Evolutionary conservation across 1,139 yeast species (phyloP).

Genomic region (Zygoascus sp.): DNA sequence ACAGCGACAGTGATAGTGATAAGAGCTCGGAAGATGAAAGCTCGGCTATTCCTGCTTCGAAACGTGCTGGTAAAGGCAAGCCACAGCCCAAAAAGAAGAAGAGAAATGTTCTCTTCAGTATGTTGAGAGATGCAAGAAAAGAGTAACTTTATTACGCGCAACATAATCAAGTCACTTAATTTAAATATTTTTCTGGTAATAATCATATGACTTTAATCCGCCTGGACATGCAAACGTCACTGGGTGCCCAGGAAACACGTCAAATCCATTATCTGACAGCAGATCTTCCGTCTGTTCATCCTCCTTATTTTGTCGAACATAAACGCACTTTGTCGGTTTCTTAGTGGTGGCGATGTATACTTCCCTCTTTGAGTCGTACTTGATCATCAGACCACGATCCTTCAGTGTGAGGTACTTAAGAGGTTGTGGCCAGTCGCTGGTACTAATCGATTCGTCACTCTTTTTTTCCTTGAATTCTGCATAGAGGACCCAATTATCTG

Average conservation of each 20-base stretch:
- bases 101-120: conserved; percentile 17
- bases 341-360: conserved; percentile 27
- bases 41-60: conserved; percentile 14
- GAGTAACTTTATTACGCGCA: not conserved
- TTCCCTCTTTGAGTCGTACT: conserved; percentile 15
- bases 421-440: conserved; percentile 55
- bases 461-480: conserved; percentile 8
- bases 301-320: conserved; percentile 21
- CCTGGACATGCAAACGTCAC: not conserved
- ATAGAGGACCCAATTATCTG: conserved; percentile 10
- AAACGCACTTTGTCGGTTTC: conserved; percentile 44
- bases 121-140: conserved; percentile 18
- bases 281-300: conserved; percentile 21
- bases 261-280: conserved; percentile 44
- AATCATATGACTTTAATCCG: not conserved
- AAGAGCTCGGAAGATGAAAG: conserved; percentile 14
- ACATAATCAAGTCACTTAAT: not conserved
- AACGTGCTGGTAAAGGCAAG: conserved; percentile 13
- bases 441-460: conserved; percentile 32
- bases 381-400: conserved; percentile 19
- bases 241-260: conserved; percentile 38
- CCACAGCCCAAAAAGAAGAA: conserved; percentile 17
- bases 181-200: not conserved
- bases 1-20: conserved; percentile 14
- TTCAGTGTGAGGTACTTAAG: conserved; percentile 41